Evolutionary conservation across 306 rosid genomes (phyloP), one percentile per base, ranked within the genome.

Genomic region (barrel medic (Medicago truncatula)): DNA sequence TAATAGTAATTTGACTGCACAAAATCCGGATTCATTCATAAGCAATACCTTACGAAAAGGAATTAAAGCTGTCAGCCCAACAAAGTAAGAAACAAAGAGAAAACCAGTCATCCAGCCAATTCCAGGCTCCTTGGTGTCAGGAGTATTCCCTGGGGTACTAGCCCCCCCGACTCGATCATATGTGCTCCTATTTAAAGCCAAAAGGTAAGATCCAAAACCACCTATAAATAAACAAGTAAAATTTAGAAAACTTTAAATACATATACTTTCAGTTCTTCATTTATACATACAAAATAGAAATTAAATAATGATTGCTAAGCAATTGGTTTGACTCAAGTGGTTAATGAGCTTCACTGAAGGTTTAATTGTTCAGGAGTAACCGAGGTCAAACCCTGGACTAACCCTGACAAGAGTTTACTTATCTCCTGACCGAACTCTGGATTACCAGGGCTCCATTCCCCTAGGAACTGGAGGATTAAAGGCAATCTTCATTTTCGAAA

Each of bases 21-120:
- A 61, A 8, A 31, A 61, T 15, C 12, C 13, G 9, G 9, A 61
- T 31, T 34, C 20, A 36, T 2, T 56, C 70, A 28, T 43, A 61
- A 57, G 70, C 53, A 71, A 50, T 76, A 93, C 98, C 98, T 89
- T 93, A 86, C 98, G 76, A 50, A 93, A 91, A 70, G 97, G 98
- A 78, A 93, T 89, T 85, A 93, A 83, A 17, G 88, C 92, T 44
- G 88, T 75, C 46, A 93, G 83, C 70, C 98, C 97, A 58, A 91
- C 98, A 83, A 93, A 93, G 82, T 86, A 74, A 78, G 89, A 91
- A 59, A 88, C 93, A 69, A 91, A 91, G 78, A 93, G 96, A 80
- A 93, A 91, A 69, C 89, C 91, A 23, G 90, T 93, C 90, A 93
- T 89, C 98, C 97, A 93, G 34, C 96, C 98, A 81, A 93, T 61